Evolutionary conservation across 78 protist species (phyloP).

Genomic region (Acrasis kona): DNA sequence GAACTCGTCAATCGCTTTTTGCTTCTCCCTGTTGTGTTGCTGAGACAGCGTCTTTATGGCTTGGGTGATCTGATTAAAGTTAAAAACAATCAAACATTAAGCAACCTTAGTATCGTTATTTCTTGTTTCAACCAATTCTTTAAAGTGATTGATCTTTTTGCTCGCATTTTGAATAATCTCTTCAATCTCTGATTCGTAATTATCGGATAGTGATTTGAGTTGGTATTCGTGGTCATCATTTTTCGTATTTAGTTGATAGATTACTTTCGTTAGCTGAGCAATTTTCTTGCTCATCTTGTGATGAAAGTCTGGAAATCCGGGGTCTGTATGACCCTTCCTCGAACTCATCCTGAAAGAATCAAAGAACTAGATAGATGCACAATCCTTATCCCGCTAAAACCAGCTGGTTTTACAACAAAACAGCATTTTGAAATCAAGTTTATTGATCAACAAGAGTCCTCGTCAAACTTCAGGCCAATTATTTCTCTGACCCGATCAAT

Average conservation of each 20-base stretch:
- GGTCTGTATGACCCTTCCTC: not conserved
- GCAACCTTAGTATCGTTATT: not conserved
- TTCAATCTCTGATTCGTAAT: slow-evolving; percentile 42
- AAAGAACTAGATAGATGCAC: too few relatives aligned
- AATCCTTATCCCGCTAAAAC: too few relatives aligned
- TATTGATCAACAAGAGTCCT: too few relatives aligned
- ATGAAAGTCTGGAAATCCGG: slow-evolving; percentile 29
- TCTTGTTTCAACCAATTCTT: not conserved
- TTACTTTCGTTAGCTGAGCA: slow-evolving; percentile 55
- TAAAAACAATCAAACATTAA: too few relatives aligned
- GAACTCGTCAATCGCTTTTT: not conserved
- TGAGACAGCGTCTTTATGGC: not conserved
- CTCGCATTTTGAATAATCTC: slow-evolving; percentile 3
- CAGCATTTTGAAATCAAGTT: too few relatives aligned
- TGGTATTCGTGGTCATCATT: slow-evolving; percentile 41
- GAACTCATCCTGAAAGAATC: not conserved
- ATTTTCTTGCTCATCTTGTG: slow-evolving; percentile 50
- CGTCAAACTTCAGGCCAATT: too few relatives aligned
- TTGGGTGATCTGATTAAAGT: too few relatives aligned
- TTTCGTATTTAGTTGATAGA: slow-evolving; percentile 44
- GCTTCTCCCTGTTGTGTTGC: not conserved
- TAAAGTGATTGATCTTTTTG: not conserved
- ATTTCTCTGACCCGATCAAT: too few relatives aligned
- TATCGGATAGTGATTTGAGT: slow-evolving; percentile 3
- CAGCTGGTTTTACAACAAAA: too few relatives aligned